Evolutionary conservation across 1,139 yeast species (phyloP).

Genomic region (Suhomyces atakaporum): DNA sequence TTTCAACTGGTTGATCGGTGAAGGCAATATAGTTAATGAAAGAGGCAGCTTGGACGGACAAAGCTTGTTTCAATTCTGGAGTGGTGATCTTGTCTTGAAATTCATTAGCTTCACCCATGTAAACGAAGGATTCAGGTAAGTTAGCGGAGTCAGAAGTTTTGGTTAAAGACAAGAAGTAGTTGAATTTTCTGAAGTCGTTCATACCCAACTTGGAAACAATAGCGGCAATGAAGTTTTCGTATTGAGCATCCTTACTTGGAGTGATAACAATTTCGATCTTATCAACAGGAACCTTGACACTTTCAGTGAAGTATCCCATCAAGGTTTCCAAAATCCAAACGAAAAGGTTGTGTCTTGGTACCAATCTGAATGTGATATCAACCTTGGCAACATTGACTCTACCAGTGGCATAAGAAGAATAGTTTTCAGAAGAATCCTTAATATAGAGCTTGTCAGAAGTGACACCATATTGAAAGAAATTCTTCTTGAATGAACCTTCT

Average conservation of each 20-base stretch:
- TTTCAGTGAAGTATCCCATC: constrained; percentile 54
- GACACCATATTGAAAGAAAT: constrained; percentile 83
- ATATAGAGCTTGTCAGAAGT: constrained; percentile 49
- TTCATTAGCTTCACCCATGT: constrained; percentile 88
- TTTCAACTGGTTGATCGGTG: constrained; percentile 77
- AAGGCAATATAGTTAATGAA: constrained; percentile 68
- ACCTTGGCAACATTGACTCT: constrained; percentile 72
- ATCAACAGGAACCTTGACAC: constrained; percentile 58
- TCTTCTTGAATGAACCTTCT: constrained; percentile 52
- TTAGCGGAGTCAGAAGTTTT: constrained; percentile 70
- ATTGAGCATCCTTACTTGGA: constrained; percentile 56
- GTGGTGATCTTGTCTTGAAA: constrained; percentile 66
- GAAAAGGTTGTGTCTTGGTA: constrained; percentile 80
- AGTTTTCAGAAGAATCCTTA: constrained; percentile 72
- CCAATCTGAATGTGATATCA: constrained; percentile 60
- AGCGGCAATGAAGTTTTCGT: constrained; percentile 74
- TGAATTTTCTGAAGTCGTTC: constrained; percentile 72
- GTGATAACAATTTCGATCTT: constrained; percentile 61
- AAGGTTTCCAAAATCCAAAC: constrained; percentile 60
- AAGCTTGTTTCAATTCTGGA: constrained; percentile 48
- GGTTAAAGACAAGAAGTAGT: constrained; percentile 83
- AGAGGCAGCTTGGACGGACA: constrained; percentile 53
- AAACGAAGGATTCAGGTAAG: constrained; percentile 75
- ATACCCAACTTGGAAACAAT: constrained; percentile 83
- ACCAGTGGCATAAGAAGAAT: constrained; percentile 84